A percentile compares a stretch with the other conserved stretches of the same genome.
Conservation (phyloP, 768 basidiomycete species). For the Lentinula guzmanii region DNA sequence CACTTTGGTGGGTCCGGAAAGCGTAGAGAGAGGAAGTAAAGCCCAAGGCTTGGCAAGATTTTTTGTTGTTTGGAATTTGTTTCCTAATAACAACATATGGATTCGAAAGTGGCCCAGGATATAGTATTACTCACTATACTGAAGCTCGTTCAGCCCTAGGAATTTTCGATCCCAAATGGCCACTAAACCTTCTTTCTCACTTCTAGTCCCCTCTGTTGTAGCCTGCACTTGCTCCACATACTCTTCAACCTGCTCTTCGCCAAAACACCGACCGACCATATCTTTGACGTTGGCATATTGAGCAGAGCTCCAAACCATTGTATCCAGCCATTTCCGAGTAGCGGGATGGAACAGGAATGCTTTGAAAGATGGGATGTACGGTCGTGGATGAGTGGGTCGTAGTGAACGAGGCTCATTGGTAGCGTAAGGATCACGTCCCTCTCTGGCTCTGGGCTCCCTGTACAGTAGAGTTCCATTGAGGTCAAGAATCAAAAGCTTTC, state of each 20-base stretch:
- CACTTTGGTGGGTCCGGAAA: constrained; percentile 7
- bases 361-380: constrained; percentile 43
- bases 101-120: neutral
- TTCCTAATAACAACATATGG: constrained; percentile 19
- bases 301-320: constrained; percentile 64
- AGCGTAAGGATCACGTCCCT: constrained; percentile 5
- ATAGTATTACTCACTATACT: constrained; percentile 54
- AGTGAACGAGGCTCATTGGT: constrained; percentile 11
- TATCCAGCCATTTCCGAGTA: constrained; percentile 45
- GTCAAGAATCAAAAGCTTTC: constrained; percentile 51
- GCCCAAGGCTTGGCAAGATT: constrained; percentile 69
- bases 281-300: constrained; percentile 51
- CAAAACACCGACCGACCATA: constrained; percentile 48
- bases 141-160: constrained; percentile 51
- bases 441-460: constrained; percentile 24
- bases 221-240: neutral
- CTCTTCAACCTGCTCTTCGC: constrained; percentile 13
- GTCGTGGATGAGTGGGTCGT: constrained; percentile 41
- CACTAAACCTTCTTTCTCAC: constrained; percentile 26
- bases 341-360: constrained; percentile 39
- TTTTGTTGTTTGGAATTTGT: constrained; percentile 60
- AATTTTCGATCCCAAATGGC: constrained; percentile 81
- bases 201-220: constrained; percentile 14
- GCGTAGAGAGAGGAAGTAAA: constrained; percentile 16
- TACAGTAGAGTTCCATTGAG: constrained; percentile 47